A percentile compares a stretch with the other conserved stretches of the same genome.
phyloP scores from a whole-genome alignment of 2,329 filamentous ascomycete genomes.

The Cladobotryum protrusum region DNA sequence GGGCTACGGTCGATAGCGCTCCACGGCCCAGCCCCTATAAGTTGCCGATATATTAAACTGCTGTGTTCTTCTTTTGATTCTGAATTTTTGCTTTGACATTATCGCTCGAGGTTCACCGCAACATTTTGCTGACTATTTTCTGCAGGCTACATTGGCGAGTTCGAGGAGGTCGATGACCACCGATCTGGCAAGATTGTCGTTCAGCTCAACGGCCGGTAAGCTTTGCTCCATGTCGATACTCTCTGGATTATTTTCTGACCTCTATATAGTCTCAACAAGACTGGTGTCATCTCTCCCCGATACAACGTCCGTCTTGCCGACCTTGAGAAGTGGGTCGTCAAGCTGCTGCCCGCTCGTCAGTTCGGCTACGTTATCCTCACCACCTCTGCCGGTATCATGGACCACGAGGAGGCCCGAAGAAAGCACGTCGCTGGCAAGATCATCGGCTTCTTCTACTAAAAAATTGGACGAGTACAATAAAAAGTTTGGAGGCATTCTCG shows the following conservation, averaged over 20 bases:
- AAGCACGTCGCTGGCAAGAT: conserved; percentile 99
- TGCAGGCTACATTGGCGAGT: conserved; percentile 96
- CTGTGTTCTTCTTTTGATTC: conserved; percentile 95
- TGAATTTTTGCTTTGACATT: conserved; percentile 39
- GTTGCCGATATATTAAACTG: conserved; percentile 89
- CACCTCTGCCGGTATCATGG: conserved; percentile 99
- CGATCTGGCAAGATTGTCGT: conserved; percentile 99
- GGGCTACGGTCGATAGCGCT: conserved; percentile 72
- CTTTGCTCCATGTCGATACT: conserved; percentile 1
- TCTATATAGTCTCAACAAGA: conserved; percentile 73
- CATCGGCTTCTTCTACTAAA: conserved; percentile 98
- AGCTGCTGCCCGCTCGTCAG: conserved; percentile 98
- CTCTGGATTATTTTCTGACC: neutral
- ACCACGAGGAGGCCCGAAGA: conserved; percentile 98
- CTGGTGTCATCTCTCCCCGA: conserved; percentile 96
- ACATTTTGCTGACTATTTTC: conserved; percentile 62
- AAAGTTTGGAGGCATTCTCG: conserved; percentile 30
- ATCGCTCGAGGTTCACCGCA: conserved; percentile 88
- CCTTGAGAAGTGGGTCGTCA: conserved; percentile 99
- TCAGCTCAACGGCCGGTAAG: conserved; percentile 86
- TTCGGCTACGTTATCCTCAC: conserved; percentile 99
- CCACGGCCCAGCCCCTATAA: conserved; percentile 99
- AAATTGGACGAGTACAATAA: conserved; percentile 18
- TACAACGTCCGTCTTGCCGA: conserved; percentile 98
- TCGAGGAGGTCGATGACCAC: conserved; percentile 99